Evolutionary conservation across 2,329 filamentous ascomycete species (phyloP).

Genomic region (Venturia carpophila): DNA sequence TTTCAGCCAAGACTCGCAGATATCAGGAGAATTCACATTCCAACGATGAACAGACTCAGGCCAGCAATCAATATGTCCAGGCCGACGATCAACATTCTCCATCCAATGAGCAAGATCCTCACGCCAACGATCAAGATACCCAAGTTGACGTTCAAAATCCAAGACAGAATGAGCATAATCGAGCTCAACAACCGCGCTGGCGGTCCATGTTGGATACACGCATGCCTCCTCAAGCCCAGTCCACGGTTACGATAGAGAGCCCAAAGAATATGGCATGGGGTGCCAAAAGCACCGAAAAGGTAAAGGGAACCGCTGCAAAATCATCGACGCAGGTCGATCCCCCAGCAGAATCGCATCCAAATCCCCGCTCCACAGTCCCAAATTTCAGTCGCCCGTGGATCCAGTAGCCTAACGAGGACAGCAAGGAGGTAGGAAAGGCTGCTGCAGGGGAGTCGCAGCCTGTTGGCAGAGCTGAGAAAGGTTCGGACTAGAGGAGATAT

Average conservation of each 20-base stretch:
- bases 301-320: too few species aligned
- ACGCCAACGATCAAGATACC: background rate
- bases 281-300: too few species aligned
- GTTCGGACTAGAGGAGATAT: background rate
- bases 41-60: background rate
- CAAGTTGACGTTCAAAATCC: background rate
- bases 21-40: background rate
- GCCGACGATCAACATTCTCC: background rate
- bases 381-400: background rate
- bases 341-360: background rate
- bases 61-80: background rate
- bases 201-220: background rate
- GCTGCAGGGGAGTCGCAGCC: too few species aligned
- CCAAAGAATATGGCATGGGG: too few species aligned
- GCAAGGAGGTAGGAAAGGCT: background rate
- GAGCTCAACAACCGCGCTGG: background rate
- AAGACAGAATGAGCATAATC: background rate
- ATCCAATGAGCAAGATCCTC: background rate
- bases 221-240: background rate
- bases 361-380: background rate
- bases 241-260: background rate
- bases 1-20: background rate
- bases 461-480: background rate
- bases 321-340: too few species aligned
- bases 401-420: background rate